Evolutionary conservation across 805 yeast genomes (phyloP).

Genomic region (Maudiozyma serrabonitensis): DNA sequence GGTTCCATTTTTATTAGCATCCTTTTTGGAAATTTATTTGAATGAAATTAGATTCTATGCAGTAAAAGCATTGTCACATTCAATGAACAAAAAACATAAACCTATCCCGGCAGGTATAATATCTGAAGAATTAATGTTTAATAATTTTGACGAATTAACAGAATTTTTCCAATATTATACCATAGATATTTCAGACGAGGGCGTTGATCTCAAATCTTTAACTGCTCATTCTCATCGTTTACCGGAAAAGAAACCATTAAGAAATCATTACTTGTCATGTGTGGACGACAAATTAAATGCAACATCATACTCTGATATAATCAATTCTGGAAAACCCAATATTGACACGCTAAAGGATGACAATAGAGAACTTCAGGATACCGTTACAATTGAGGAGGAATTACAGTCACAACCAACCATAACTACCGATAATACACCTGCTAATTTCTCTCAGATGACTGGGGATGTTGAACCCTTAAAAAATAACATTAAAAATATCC

Average conservation of each 20-base stretch:
- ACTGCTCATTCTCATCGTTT: constrained; percentile 29
- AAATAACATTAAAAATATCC: too few relatives aligned
- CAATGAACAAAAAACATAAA: constrained; percentile 63
- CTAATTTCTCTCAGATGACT: too few relatives aligned
- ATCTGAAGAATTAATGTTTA: constrained; percentile 52
- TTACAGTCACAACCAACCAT: not conserved
- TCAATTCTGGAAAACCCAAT: constrained; percentile 32
- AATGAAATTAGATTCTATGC: constrained; percentile 73
- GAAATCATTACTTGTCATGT: constrained; percentile 37
- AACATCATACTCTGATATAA: constrained; percentile 26
- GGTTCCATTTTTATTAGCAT: constrained; percentile 60
- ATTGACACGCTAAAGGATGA: constrained; percentile 3
- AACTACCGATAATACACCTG: not conserved
- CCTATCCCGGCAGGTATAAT: constrained; percentile 47
- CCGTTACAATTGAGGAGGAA: not conserved
- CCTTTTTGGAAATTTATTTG: constrained; percentile 69
- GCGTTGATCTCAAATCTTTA: constrained; percentile 38
- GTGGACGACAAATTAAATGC: constrained; percentile 34
- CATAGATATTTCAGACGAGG: constrained; percentile 35
- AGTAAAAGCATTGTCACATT: constrained; percentile 50
- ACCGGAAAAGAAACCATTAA: constrained; percentile 34
- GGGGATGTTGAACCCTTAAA: too few relatives aligned
- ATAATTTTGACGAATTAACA: constrained; percentile 41
- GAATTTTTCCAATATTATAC: constrained; percentile 58
- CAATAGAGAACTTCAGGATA: not conserved